Evolutionary conservation across 441 rosid genomes (phyloP).

Genomic region (Gossypium aridum): DNA sequence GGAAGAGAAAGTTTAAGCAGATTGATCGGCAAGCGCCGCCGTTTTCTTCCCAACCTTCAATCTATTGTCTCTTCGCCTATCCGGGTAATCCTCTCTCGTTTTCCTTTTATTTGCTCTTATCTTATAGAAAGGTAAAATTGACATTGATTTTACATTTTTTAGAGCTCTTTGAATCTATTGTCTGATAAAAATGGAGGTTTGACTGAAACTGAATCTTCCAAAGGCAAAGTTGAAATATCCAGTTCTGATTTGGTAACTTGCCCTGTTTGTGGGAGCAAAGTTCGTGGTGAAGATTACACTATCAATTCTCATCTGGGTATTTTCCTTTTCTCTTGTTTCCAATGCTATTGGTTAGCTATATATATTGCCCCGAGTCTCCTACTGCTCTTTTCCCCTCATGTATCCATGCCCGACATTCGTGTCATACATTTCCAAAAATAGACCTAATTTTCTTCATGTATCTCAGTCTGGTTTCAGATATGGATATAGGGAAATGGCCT

Average conservation of each 20-base stretch:
- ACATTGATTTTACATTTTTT: not conserved
- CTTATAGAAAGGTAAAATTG: not conserved
- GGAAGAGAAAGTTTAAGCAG: slow-evolving; percentile 69
- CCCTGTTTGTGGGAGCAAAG: slow-evolving; percentile 41
- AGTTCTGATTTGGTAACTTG: slow-evolving; percentile 29
- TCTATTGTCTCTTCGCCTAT: slow-evolving; percentile 35
- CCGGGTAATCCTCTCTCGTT: slow-evolving; percentile 24
- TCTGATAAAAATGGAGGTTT: slow-evolving; percentile 21
- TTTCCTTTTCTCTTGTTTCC: not conserved
- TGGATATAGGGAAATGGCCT: not conserved
- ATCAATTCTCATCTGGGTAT: slow-evolving; percentile 67
- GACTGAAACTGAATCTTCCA: slow-evolving; percentile 6
- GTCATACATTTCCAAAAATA: not conserved
- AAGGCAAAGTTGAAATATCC: slow-evolving; percentile 13
- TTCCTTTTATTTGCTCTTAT: not conserved
- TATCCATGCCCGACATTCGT: too few relatives aligned
- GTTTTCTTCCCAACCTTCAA: slow-evolving; percentile 53
- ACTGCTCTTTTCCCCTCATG: not conserved
- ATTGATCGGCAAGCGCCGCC: slow-evolving; percentile 68
- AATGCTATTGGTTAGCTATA: not conserved
- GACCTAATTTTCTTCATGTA: not conserved
- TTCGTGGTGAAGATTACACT: slow-evolving; percentile 34
- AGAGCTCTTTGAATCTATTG: slow-evolving; percentile 40
- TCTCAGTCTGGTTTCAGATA: not conserved
- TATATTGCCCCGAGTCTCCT: not conserved